Percentiles rank a stretch among this genome's conserved stretches.
Evolutionary conservation across 2,329 filamentous ascomycete species (phyloP).

Genomic region (Aspergillus tubingensis): DNA sequence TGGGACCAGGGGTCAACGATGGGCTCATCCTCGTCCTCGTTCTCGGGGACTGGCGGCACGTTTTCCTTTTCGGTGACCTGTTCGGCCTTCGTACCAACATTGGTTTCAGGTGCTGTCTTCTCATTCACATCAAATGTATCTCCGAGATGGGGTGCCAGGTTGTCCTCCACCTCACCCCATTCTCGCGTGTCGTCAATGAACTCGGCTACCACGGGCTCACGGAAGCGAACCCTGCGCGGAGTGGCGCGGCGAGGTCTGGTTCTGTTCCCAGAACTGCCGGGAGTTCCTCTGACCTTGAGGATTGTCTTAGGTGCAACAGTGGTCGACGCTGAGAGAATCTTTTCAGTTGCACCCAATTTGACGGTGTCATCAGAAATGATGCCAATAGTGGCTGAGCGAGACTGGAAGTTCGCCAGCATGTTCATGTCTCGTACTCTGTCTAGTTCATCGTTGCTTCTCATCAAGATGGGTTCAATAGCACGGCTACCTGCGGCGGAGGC

Average conservation of each 20-base stretch:
- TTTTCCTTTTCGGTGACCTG: constrained; percentile 19
- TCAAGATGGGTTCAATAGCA: background rate
- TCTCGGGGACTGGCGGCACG: constrained; percentile 7
- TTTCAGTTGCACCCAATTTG: no score
- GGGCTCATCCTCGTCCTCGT: constrained; percentile 14
- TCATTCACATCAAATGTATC: background rate
- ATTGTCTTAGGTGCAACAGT: background rate
- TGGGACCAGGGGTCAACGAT: constrained; percentile 25
- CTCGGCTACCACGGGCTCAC: constrained; percentile 15
- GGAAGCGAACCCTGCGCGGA: constrained; percentile 16
- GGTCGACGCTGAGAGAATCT: no score
- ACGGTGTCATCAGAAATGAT: no score
- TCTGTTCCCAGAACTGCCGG: background rate
- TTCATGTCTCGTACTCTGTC: no score
- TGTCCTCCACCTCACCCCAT: background rate
- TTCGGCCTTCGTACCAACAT: background rate
- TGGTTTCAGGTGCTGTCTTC: background rate
- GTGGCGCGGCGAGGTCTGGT: background rate
- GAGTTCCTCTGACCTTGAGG: background rate
- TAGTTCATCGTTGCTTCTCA: background rate
- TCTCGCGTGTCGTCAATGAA: background rate
- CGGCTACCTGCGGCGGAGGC: background rate
- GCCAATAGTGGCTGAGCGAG: no score
- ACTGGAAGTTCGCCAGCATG: no score
- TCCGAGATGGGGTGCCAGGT: constrained; percentile 16